Conservation (phyloP, 345 rosid genomes). For the Mallotus nudiflorus region DNA sequence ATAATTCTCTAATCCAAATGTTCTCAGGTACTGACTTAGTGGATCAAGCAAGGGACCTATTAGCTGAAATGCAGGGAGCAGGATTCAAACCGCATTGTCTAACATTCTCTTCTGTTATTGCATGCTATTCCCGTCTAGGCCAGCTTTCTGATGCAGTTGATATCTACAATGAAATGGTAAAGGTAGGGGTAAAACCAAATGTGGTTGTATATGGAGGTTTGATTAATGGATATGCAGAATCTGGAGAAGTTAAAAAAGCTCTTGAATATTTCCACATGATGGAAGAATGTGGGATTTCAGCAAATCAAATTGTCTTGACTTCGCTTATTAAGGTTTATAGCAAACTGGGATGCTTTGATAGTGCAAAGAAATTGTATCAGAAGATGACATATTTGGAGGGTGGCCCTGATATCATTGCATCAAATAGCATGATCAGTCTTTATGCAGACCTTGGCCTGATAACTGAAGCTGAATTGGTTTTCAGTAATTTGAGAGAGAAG, state of each 20-base stretch:
- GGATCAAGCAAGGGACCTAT: constrained; percentile 62
- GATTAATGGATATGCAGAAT: constrained; percentile 83
- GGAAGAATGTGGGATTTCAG: constrained; percentile 57
- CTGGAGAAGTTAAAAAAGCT: constrained; percentile 65
- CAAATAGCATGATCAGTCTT: constrained; percentile 72
- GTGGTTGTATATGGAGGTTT: constrained; percentile 81
- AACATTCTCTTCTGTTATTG: constrained; percentile 71
- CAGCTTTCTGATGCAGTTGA: constrained; percentile 61
- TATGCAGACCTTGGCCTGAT: constrained; percentile 78
- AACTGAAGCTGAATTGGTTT: constrained; percentile 68
- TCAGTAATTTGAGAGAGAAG: constrained; percentile 48
- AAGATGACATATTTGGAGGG: constrained; percentile 62
- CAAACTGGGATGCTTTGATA: constrained; percentile 71
- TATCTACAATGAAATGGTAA: constrained; percentile 52
- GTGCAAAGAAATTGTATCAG: constrained; percentile 62
- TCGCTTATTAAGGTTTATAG: constrained; percentile 81
- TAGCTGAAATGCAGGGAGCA: constrained; percentile 68
- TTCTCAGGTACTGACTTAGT: constrained; percentile 66
- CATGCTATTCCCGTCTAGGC: constrained; percentile 69
- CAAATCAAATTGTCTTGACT: constrained; percentile 75
- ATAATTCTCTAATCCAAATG: constrained; percentile 84
- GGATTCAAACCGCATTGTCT: constrained; percentile 61
- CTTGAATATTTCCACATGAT: constrained; percentile 57
- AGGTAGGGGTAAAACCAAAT: constrained; percentile 66
- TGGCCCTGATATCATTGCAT: constrained; percentile 71